A percentile compares a stretch with the other conserved stretches of the same genome.
These are phyloP conservation scores for Colletotrichum sansevieriae DNA, from an alignment of 2,329 filamentous ascomycete genomes.

Conservation along the genomic window DNA sequence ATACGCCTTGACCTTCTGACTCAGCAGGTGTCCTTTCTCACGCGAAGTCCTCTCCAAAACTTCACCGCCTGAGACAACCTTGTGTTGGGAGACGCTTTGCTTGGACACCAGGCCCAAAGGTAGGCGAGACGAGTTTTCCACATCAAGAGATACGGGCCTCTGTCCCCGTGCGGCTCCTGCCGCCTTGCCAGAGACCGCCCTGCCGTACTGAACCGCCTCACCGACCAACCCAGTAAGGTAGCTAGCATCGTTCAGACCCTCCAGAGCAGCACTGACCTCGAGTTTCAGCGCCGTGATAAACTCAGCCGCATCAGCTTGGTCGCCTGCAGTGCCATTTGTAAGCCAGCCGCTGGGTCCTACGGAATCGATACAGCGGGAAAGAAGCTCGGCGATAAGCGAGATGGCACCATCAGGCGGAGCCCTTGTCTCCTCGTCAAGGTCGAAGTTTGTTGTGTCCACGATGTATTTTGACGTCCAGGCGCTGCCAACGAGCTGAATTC, in stretches of 20 bases:
- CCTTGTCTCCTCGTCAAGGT: slow-evolving; percentile 52
- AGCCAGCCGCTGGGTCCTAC: slow-evolving; percentile 83
- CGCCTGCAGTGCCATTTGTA: slow-evolving; percentile 66
- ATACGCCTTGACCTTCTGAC: slow-evolving; percentile 85
- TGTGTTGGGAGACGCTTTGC: slow-evolving; percentile 62
- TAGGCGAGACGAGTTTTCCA: slow-evolving; percentile 65
- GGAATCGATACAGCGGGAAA: slow-evolving; percentile 81
- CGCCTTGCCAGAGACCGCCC: slow-evolving; percentile 47
- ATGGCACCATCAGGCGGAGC: slow-evolving; percentile 76
- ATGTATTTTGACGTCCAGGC: slow-evolving; percentile 80
- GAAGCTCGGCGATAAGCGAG: slow-evolving; percentile 76
- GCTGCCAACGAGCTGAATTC: slow-evolving; percentile 79
- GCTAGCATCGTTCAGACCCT: slow-evolving; percentile 77
- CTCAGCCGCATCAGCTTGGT: slow-evolving; percentile 69
- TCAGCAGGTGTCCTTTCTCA: slow-evolving; percentile 82
- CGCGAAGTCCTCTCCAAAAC: slow-evolving; percentile 75
- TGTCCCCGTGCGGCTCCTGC: slow-evolving; percentile 42
- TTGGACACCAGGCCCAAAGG: slow-evolving; percentile 80
- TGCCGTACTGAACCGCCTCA: slow-evolving; percentile 74
- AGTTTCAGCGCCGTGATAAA: slow-evolving; percentile 75
- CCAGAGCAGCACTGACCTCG: slow-evolving; percentile 78
- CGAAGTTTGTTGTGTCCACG: slow-evolving; percentile 67
- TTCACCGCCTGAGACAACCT: slow-evolving; percentile 78
- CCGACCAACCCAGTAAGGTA: slow-evolving; percentile 74
- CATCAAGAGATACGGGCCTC: slow-evolving; percentile 61